phyloP scores from a whole-genome alignment of 495 filamentous ascomycete species.

The Trichoderma gamsii region DNA sequence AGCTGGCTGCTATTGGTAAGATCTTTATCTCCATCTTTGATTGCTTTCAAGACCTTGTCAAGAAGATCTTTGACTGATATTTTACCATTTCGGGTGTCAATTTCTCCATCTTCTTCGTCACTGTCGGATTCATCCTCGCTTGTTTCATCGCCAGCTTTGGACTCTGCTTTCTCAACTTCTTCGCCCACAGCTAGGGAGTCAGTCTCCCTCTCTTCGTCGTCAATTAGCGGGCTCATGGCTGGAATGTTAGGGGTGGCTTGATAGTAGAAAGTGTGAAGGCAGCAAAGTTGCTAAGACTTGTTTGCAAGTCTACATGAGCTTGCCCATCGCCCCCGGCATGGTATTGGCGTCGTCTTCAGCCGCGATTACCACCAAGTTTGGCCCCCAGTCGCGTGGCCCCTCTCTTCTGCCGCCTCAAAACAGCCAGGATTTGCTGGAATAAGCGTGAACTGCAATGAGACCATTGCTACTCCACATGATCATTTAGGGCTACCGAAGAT shows the following conservation, averaged over 20 bases:
- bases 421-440: neutral
- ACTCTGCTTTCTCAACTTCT: slow-evolving; percentile 2
- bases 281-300: neutral
- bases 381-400: neutral
- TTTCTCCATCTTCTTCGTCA: slow-evolving; percentile 15
- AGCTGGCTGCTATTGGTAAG: slow-evolving; percentile 14
- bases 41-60: slow-evolving; percentile 13
- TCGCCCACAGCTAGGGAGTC: neutral
- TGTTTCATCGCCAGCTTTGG: slow-evolving; percentile 8
- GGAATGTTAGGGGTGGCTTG: too few relatives aligned
- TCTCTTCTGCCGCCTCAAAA: neutral
- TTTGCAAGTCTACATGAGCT: neutral
- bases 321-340: neutral
- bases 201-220: slow-evolving; percentile 8
- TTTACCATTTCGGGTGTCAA: neutral
- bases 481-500: neutral
- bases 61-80: slow-evolving; percentile 18
- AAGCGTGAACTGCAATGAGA: neutral
- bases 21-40: slow-evolving; percentile 11
- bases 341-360: neutral
- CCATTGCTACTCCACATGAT: neutral
- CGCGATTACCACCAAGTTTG: slow-evolving; percentile 3
- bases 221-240: slow-evolving; percentile 6
- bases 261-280: neutral
- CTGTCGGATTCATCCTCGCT: slow-evolving; percentile 15